Evolutionary conservation across 2,329 filamentous ascomycete species (phyloP).

Genomic region (Trichoderma endophyticum): DNA sequence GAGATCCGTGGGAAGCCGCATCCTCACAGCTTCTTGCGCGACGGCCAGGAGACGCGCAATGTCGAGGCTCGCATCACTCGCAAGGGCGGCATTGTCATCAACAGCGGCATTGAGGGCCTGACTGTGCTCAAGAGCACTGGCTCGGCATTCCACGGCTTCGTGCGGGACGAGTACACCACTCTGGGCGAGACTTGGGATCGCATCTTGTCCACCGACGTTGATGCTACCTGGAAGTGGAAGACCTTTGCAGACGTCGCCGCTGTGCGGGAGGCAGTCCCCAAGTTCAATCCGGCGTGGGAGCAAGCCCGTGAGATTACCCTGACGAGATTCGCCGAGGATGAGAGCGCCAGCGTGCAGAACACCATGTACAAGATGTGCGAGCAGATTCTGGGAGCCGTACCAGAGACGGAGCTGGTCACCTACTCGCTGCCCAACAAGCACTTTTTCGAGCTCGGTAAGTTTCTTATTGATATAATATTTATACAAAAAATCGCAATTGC

Average conservation of each 20-base stretch:
- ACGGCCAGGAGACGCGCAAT: constrained; percentile 82
- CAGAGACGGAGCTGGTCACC: constrained; percentile 67
- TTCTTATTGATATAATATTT: neutral
- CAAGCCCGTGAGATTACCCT: constrained; percentile 81
- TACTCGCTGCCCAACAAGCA: constrained; percentile 97
- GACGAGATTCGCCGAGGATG: constrained; percentile 83
- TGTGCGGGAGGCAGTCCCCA: constrained; percentile 59
- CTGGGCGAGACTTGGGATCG: constrained; percentile 90
- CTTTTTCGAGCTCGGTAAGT: constrained; percentile 90
- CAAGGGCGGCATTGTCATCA: constrained; percentile 68
- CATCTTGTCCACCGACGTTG: constrained; percentile 90
- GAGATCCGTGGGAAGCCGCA: constrained; percentile 82
- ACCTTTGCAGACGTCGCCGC: constrained; percentile 63
- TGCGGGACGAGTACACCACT: constrained; percentile 90
- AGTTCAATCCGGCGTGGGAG: constrained; percentile 78
- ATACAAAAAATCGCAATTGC: neutral
- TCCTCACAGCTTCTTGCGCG: constrained; percentile 90
- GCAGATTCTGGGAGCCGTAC: constrained; percentile 73
- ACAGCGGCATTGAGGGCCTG: constrained; percentile 74
- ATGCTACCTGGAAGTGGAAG: constrained; percentile 83
- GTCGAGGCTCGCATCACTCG: constrained; percentile 70
- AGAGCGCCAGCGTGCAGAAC: constrained; percentile 89
- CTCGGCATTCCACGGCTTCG: constrained; percentile 91
- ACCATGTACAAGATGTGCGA: constrained; percentile 99
- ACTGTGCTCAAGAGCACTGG: constrained; percentile 95